Base-by-base conservation (phyloP, 1,284 basidiomycete species). In the Naganishia cerealis region DNA sequence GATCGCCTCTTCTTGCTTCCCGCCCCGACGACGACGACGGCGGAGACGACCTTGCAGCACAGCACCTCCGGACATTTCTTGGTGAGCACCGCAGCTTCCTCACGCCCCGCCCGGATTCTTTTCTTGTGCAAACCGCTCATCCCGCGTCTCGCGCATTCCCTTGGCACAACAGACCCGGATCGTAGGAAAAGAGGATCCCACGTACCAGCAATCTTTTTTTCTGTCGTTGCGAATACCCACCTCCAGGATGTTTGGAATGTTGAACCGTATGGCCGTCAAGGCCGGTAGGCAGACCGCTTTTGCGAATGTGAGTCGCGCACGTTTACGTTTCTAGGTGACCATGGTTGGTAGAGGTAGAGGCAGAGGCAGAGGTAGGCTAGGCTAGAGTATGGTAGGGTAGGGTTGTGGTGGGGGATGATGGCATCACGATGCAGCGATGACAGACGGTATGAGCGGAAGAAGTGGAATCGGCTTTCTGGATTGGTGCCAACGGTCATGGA, bases 251-350 rank as follows among this genome's bases (percentile, higher is more conserved):
- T 54, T 63, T 63, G 61, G 61, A 53, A 63, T 63, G 61, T 63
- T 63, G 61, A 63, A 63, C 38, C 61, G 61, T 54, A 63, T 63
- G 61, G 61, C 61, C 61, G 61, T 54, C 61, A 63, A 63, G 61
- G 61, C 61, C 53, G 61, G 61, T 29, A 63, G 61, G 61, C 61
- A 63, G 61, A 63, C 61, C 18, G 61, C 50, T 18, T 63, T 63
- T 42, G 50, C 38, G 21, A 63, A 63, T 54, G 61, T 63, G 52
- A 63, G 61, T 63, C 50, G 29, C 40, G 46, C 8, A 24, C 40
- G 57, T 10, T 42, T 24, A 26, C 26, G 21, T 21, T 26, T 26
- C 15, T 43, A 6, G 10, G 39, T 26, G 40, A 39, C 13, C 18
- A 26, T 40, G 7, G 38, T 39, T 24, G 55, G n/a, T 33, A 24